phyloP scores from a whole-genome alignment of 2,329 filamentous ascomycete species.

The Helminthosporium solani region DNA sequence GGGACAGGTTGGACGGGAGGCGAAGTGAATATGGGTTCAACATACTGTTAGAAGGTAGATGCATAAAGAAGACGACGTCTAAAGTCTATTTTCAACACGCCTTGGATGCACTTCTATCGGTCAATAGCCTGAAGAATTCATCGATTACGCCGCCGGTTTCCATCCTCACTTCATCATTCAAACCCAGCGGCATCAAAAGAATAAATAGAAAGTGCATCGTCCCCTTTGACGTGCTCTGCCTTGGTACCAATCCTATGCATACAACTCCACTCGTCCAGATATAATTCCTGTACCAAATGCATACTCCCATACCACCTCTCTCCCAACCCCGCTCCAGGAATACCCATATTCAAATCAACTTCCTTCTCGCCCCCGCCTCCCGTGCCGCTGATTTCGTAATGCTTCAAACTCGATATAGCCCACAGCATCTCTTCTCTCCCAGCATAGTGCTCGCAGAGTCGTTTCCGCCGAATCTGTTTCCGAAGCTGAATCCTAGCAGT shows the following conservation, averaged over 20 bases:
- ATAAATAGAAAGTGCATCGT: constrained; percentile 4
- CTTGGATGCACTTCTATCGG: background rate
- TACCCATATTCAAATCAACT: constrained; percentile 20
- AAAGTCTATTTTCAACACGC: no score
- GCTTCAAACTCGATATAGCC: constrained; percentile 29
- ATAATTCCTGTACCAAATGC: constrained; percentile 31
- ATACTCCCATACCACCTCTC: constrained; percentile 34
- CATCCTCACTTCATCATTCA: background rate
- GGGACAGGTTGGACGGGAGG: no score
- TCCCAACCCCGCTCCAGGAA: constrained; percentile 33
- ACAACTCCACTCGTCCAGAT: constrained; percentile 37
- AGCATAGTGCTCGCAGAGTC: constrained; percentile 25
- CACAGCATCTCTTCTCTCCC: constrained; percentile 31
- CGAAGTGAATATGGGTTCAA: no score
- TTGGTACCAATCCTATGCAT: constrained; percentile 34
- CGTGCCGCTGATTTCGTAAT: constrained; percentile 23
- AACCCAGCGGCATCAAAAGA: constrained; percentile 4
- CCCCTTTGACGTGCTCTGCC: constrained; percentile 17
- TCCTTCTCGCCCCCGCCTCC: constrained; percentile 11
- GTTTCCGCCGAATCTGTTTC: constrained; percentile 24
- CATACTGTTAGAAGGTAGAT: no score
- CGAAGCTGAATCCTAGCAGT: constrained; percentile 18
- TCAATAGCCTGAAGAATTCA: no score
- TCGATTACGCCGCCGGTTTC: background rate
- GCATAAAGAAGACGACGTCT: no score